These are phyloP conservation scores for Saccharomycopsis synnaedendra DNA, from an alignment of 805 yeast genomes.

Conservation along the genomic window DNA sequence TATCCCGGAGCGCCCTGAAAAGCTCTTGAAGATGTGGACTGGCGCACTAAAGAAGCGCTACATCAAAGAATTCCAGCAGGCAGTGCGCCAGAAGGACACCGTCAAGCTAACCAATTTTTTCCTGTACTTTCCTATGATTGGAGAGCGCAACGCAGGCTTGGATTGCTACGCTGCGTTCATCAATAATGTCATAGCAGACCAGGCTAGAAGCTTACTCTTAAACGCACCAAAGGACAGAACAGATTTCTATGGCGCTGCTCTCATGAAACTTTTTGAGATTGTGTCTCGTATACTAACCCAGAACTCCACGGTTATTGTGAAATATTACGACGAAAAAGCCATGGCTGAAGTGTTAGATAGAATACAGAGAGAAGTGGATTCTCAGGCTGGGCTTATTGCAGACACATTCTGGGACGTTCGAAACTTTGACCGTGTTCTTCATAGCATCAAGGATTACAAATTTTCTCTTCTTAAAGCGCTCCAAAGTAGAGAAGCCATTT, in stretches of 20 bases:
- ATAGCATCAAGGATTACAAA: conserved; percentile 44
- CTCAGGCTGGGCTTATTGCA: conserved; percentile 81
- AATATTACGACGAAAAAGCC: conserved; percentile 54
- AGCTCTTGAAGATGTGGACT: conserved; percentile 46
- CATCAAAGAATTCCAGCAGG: conserved; percentile 50
- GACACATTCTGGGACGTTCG: conserved; percentile 78
- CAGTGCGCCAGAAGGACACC: conserved; percentile 57
- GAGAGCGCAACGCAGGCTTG: conserved; percentile 59
- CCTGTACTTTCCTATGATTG: conserved; percentile 79
- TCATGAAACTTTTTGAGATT: conserved; percentile 67
- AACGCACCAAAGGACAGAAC: conserved; percentile 29
- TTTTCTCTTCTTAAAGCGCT: conserved; percentile 29
- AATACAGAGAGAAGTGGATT: conserved; percentile 80
- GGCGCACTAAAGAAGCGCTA: conserved; percentile 47
- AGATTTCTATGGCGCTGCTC: conserved; percentile 48
- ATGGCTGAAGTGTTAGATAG: conserved; percentile 57
- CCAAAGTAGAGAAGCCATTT: conserved; percentile 18
- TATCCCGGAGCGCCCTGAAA: conserved; percentile 67
- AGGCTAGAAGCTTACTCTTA: conserved; percentile 55
- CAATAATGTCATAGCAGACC: conserved; percentile 71
- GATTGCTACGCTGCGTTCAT: conserved; percentile 78
- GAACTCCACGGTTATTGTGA: conserved; percentile 68
- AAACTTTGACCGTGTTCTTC: conserved; percentile 41
- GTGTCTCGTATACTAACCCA: conserved; percentile 77
- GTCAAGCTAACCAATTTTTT: conserved; percentile 67